Evolutionary conservation across 768 basidiomycete species (phyloP).

Genomic region (Mycena polygramma): DNA sequence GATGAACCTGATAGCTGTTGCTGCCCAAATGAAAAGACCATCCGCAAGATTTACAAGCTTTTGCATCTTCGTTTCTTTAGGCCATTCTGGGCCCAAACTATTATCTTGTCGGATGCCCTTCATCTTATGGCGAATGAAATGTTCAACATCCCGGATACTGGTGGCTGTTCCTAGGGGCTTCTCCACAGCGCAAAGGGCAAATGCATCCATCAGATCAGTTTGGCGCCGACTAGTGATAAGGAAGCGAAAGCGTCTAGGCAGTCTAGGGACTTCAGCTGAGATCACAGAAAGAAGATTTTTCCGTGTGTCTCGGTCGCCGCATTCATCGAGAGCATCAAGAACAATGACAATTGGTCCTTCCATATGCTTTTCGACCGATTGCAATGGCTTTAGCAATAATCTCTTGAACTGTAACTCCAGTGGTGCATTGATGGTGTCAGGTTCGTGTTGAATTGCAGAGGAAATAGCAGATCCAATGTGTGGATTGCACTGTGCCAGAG

Average conservation of each 20-base stretch:
- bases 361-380: not conserved
- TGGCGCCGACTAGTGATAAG: not conserved
- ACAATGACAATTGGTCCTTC: slow-evolving; percentile 1
- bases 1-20: not conserved
- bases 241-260: not conserved
- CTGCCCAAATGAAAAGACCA: not conserved
- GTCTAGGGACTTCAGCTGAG: not conserved
- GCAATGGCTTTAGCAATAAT: not conserved
- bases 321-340: slow-evolving; percentile 11
- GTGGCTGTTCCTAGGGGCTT: not conserved
- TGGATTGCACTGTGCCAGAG: not conserved
- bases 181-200: not conserved
- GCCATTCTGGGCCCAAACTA: not conserved
- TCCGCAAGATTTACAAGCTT: not conserved
- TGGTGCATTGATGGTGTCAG: not conserved
- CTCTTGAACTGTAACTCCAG: not conserved
- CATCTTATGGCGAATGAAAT: not conserved
- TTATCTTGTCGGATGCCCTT: not conserved
- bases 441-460: not conserved
- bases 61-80: not conserved
- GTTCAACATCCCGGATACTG: not conserved
- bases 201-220: not conserved
- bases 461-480: not conserved
- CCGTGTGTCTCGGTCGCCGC: not conserved
- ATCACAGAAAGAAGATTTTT: not conserved